Evolutionary conservation across 768 basidiomycete genomes (phyloP).

Genomic region (Panus rudis): DNA sequence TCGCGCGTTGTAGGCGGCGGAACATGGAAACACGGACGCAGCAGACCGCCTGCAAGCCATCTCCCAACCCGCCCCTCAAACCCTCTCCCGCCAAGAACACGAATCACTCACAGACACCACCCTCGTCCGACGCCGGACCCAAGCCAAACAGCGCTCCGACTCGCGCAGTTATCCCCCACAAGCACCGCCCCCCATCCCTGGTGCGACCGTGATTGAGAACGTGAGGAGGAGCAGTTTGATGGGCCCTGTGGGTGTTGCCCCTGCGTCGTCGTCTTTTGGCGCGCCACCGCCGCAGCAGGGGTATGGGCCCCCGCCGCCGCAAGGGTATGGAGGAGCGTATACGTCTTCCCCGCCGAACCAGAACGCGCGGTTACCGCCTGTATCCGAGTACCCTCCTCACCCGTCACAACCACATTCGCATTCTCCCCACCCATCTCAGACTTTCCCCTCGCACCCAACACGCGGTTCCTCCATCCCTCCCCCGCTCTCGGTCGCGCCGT

Average conservation of each 20-base stretch:
- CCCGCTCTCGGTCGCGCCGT: too few species aligned
- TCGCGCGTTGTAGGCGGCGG: conserved; percentile 45
- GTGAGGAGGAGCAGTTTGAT: conserved; percentile 44
- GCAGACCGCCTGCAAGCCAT: conserved; percentile 64
- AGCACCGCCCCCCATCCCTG: conserved; percentile 13
- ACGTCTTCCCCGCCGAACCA: too few species aligned
- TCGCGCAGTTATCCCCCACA: conserved; percentile 21
- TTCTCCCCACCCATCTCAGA: background rate
- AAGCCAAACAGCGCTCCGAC: conserved; percentile 53
- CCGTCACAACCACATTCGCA: background rate
- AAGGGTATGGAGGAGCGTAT: too few species aligned
- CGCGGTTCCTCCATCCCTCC: too few species aligned
- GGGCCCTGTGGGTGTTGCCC: background rate
- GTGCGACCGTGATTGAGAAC: conserved; percentile 41
- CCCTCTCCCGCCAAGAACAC: conserved; percentile 75
- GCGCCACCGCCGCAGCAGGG: too few species aligned
- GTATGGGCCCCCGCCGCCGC: too few species aligned
- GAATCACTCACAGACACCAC: conserved; percentile 70
- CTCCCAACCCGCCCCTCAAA: conserved; percentile 48
- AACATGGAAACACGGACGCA: conserved; percentile 80
- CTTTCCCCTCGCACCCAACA: too few species aligned
- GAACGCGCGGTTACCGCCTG: background rate
- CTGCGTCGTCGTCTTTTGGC: too few species aligned
- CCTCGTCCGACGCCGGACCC: conserved; percentile 78
- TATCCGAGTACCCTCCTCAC: background rate